Base-by-base conservation (phyloP, 306 rosid genomes). In the Dalbergia oliveri region DNA sequence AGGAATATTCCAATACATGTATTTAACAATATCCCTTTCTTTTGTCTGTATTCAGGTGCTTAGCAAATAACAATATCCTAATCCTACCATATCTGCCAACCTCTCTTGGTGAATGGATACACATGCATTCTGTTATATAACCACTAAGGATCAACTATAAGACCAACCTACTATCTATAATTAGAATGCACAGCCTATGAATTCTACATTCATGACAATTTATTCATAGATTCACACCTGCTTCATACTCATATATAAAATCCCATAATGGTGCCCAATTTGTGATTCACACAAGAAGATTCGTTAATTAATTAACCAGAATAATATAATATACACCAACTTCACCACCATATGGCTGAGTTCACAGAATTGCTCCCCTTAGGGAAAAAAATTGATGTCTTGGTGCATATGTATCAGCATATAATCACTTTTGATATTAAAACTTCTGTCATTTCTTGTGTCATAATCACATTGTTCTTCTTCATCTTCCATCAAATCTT, bases 401-500 rank as follows among this genome's bases (percentile, higher is more conserved):
- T 72, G 26, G 9, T 78, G 61, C 66, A 58, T 11, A 57, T 56
- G 75, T 78, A 59, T 49, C 72, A 47, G 44, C 21, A 66, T 13
- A 39, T 65, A 18, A 59, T 83, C 58, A 59, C 54, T 10, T 59
- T 79, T 53, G 78, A 73, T 60, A 31, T 54, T 67, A 81, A 80
- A 84, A 79, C 84, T 0, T 9, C 61, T 3, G 0, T 45, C 4
- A 26, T 53, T 5, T 1, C 68, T 67, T 8, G 70, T 8, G 0
- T 19, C 18, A 44, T 74, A 19, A 8, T 74, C 63, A 73, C 87
- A 67, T 0, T 75, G 35, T 18, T 79, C 14, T 51, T 79, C 57
- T 79, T 75, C 81, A 84, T 84, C 67, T 19, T 84, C n/a, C 50
- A 84, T 9, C 87, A 79, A 68, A 79, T 84, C 11, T 56, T 79